A percentile compares a stretch with the other conserved stretches of the same genome.
These are phyloP conservation scores for Neurospora sp. DNA, from an alignment of 2,329 filamentous ascomycete genomes.

Conservation along the genomic window DNA sequence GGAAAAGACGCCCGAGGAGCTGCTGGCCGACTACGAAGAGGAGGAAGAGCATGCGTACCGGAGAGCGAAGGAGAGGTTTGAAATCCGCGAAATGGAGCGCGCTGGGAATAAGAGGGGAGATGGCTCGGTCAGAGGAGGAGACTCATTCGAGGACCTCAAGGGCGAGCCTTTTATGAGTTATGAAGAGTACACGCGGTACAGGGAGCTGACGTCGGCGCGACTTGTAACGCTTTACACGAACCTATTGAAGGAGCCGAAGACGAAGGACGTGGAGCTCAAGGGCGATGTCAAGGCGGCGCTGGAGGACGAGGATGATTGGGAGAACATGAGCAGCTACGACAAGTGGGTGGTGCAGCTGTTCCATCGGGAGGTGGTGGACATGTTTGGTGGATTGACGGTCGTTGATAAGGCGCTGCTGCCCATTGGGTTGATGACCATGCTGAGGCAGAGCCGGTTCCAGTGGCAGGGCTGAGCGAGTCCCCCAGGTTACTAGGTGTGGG, in stretches of 20 bases:
- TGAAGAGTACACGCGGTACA: constrained; percentile 33
- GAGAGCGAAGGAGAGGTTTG: constrained; percentile 26
- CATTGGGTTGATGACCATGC: constrained; percentile 36
- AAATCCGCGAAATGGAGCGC: constrained; percentile 11
- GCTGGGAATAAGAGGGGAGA: neutral
- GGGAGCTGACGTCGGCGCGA: constrained; percentile 27
- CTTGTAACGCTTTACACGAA: constrained; percentile 26
- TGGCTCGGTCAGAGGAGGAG: neutral
- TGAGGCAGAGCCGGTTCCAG: constrained; percentile 32
- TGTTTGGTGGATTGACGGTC: constrained; percentile 35
- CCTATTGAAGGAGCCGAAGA: constrained; percentile 26
- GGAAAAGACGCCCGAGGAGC: constrained; percentile 18
- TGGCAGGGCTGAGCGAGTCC: constrained; percentile 25
- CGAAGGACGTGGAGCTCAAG: constrained; percentile 24
- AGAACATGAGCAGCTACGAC: constrained; percentile 33
- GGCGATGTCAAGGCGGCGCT: constrained; percentile 18
- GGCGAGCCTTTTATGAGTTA: constrained; percentile 33
- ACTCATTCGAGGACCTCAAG: constrained; percentile 21
- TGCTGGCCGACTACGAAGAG: constrained; percentile 25
- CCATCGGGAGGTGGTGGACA: constrained; percentile 31
- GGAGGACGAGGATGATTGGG: constrained; percentile 21
- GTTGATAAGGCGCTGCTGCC: constrained; percentile 35
- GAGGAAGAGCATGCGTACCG: constrained; percentile 27
- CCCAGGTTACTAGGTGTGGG: neutral
- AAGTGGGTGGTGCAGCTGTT: constrained; percentile 37